Percentiles rank a stretch among this genome's conserved stretches.
These are phyloP conservation scores for Logfia minima DNA, from an alignment of 129 eudicot genomes.

Conservation along the genomic window DNA sequence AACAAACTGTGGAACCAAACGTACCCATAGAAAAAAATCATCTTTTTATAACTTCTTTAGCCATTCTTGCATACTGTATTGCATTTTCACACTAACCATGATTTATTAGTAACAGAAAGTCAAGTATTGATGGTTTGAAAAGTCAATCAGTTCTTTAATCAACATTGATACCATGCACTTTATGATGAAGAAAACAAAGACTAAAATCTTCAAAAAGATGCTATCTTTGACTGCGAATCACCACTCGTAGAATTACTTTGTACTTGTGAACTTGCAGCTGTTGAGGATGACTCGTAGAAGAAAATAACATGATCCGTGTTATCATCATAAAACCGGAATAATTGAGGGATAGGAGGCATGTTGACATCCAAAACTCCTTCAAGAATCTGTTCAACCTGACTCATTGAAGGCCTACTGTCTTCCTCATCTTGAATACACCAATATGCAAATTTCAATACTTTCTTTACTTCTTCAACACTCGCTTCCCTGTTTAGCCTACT, in stretches of 20 bases:
- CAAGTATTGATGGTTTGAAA: no score
- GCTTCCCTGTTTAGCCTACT: slow-evolving; percentile 48
- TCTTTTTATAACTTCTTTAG: no score
- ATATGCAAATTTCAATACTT: slow-evolving; percentile 58
- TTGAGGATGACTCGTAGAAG: slow-evolving; percentile 40
- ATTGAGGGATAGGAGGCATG: slow-evolving; percentile 59
- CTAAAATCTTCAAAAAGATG: neutral
- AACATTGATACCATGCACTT: no score
- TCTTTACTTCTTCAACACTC: slow-evolving; percentile 47
- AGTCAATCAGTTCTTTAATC: no score
- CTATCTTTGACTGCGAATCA: slow-evolving; percentile 24
- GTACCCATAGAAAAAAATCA: no score
- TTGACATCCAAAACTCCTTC: slow-evolving; percentile 65
- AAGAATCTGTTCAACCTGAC: slow-evolving; percentile 62
- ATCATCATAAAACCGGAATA: slow-evolving; percentile 35
- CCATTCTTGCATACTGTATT: no score
- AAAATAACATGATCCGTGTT: slow-evolving; percentile 28
- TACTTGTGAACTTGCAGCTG: slow-evolving; percentile 27
- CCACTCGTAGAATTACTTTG: slow-evolving; percentile 15
- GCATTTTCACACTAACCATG: no score
- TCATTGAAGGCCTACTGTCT: slow-evolving; percentile 59
- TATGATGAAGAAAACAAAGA: neutral
- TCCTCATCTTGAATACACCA: slow-evolving; percentile 82
- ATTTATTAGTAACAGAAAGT: no score
- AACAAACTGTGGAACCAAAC: no score